These are phyloP conservation scores for Hypoxylon sp. DNA, from an alignment of 2,329 filamentous ascomycete species.

Conservation along the genomic window DNA sequence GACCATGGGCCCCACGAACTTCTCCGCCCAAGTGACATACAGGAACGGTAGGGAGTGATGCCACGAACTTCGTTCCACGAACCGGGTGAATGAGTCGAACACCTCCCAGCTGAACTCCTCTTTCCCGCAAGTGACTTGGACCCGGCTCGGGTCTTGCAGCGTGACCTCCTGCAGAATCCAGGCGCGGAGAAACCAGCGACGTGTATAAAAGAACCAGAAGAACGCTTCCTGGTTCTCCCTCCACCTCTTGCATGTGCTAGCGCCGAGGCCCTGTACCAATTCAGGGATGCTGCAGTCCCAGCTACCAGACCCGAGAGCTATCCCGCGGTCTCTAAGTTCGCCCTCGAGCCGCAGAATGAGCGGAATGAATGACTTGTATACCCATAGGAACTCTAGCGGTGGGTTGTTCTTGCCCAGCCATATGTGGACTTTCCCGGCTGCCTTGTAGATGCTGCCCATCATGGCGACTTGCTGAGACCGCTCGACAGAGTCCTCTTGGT, in stretches of 20 bases:
- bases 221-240: background rate
- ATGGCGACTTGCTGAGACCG: background rate
- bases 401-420: conserved; percentile 3
- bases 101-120: background rate
- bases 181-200: background rate
- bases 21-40: background rate
- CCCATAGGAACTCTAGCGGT: background rate
- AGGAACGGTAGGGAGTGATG: background rate
- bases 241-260: background rate
- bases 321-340: background rate
- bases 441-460: conserved; percentile 2
- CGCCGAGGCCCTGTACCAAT: background rate
- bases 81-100: background rate
- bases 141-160: background rate
- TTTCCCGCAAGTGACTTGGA: background rate
- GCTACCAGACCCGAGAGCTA: background rate
- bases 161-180: conserved; percentile 3
- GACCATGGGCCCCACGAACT: background rate
- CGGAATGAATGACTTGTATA: background rate
- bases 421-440: background rate
- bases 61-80: conserved; percentile 2
- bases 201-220: background rate
- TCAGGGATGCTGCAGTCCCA: background rate
- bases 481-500: background rate
- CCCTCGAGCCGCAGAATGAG: background rate